phyloP scores from a whole-genome alignment of 495 filamentous ascomycete genomes.

The Friedmanniomyces simplex region DNA sequence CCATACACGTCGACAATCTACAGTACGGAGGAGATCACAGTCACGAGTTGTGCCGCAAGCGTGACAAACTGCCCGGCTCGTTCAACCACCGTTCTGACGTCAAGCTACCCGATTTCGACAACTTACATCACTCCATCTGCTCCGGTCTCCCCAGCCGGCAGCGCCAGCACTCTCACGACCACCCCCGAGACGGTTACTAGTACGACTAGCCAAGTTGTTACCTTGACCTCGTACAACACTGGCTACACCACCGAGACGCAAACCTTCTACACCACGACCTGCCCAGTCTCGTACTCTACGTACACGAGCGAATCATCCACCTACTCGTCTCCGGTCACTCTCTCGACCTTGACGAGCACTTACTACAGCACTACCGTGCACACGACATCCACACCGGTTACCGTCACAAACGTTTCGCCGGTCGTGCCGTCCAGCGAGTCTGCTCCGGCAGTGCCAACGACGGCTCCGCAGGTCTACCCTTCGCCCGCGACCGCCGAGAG shows the following conservation, averaged over 20 bases:
- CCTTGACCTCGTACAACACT: background rate
- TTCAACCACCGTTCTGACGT: slow-evolving; percentile 1
- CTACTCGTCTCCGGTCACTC: slow-evolving; percentile 3
- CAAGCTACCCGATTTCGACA: background rate
- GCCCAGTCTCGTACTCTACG: background rate
- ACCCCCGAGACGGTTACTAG: background rate
- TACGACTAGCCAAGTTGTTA: background rate
- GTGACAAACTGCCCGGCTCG: slow-evolving; percentile 5
- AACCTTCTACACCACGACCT: slow-evolving; percentile 1
- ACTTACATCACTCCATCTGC: background rate
- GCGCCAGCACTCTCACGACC: slow-evolving; percentile 3
- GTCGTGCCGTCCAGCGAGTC: background rate
- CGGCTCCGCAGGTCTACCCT: background rate
- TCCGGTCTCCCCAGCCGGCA: background rate
- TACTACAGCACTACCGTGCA: background rate
- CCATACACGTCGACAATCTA: slow-evolving; percentile 9
- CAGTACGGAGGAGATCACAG: slow-evolving; percentile 2
- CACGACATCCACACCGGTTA: background rate
- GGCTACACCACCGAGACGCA: background rate
- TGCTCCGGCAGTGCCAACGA: background rate
- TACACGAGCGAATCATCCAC: background rate
- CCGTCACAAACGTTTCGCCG: background rate
- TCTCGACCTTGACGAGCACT: background rate
- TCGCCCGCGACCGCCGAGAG: background rate
- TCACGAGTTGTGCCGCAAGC: background rate